Conservation (phyloP, 192 early-diverging fungal species). For the Geranomyces michiganensis region DNA sequence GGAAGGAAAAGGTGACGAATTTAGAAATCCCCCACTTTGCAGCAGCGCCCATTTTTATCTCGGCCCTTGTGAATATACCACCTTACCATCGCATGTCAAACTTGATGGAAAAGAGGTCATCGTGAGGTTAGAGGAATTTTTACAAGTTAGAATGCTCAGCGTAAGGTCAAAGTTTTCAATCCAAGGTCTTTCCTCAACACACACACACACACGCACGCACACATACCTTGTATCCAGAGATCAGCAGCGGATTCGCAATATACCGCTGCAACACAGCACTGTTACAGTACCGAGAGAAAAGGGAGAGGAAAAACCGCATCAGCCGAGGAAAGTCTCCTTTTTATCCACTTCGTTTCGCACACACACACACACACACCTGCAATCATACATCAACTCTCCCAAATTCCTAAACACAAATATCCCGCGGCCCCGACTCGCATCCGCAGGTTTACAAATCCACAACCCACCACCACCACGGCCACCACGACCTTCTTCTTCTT, state of each 20-base stretch:
- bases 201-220: too few species aligned
- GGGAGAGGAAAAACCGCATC: too few species aligned
- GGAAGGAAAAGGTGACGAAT: background rate
- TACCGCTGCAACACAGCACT: constrained; percentile 53
- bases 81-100: constrained; percentile 55
- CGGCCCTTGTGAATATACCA: too few species aligned
- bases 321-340: too few species aligned
- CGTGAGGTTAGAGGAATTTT: too few species aligned
- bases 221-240: constrained; percentile 48
- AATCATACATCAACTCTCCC: constrained; percentile 50
- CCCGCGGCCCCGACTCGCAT: constrained; percentile 50
- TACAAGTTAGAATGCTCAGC: too few species aligned
- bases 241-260: constrained; percentile 47
- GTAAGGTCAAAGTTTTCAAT: too few species aligned
- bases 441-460: constrained; percentile 59
- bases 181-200: too few species aligned
- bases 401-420: constrained; percentile 52
- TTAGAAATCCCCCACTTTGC: too few species aligned
- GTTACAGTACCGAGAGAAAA: background rate
- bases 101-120: constrained; percentile 18
- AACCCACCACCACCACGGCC: background rate
- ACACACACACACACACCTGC: constrained; percentile 32
- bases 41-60: too few species aligned
- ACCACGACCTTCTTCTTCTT: constrained; percentile 33
- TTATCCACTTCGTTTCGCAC: constrained; percentile 1